Base-by-base conservation (phyloP, 2,329 filamentous ascomycete genomes). In the Acrodontium crateriforme region DNA sequence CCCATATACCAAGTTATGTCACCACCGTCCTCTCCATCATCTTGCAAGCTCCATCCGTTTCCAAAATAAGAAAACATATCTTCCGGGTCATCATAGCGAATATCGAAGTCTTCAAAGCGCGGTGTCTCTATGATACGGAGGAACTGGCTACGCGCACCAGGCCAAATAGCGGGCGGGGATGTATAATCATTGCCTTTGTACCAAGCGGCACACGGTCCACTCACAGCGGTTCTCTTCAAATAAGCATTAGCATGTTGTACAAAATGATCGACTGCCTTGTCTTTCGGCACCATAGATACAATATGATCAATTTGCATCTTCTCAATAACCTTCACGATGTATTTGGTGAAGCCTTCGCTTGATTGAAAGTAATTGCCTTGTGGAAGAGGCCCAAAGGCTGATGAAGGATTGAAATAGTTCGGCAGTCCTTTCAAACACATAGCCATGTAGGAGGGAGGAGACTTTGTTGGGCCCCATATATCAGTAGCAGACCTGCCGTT, bases 341-440 rank as follows among this genome's bases (percentile, higher is more conserved):
- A 42, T 13, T 30, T 23, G 6, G 32, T 27, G 18, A 34, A 36
- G 5, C 30, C 32, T 34, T 40, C 37, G 17, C 32, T 23, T 8
- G 35, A 33, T 23, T 38, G 36, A 28, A 33, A 40, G 30, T 35
- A 42, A 24, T 37, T 40, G 11, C 36, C 39, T 32, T 40, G 37
- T 11, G 37, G 32, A 9, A 41, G 23, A 8, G 39, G 39, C 5
- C 34, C 39, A 16, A 27, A 42, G 11, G 39, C 39, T 5, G 37
- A 40, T 4, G 37, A 34, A 10, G 37, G 39, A 18, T 39, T 41
- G 31, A 39, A 41, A 29, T 41, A 41, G 20, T 41, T 41, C 6
- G 39, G 39, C 34, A 38, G 36, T 9, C 29, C 29, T 25, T 31
- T 31, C n/a, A 38, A 29, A 24, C 30, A 32, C n/a, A 35, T 17